Percentiles rank a stretch among this genome's conserved stretches.
phyloP scores from a whole-genome alignment of 1,284 basidiomycete species.

The Chiua sp. region DNA sequence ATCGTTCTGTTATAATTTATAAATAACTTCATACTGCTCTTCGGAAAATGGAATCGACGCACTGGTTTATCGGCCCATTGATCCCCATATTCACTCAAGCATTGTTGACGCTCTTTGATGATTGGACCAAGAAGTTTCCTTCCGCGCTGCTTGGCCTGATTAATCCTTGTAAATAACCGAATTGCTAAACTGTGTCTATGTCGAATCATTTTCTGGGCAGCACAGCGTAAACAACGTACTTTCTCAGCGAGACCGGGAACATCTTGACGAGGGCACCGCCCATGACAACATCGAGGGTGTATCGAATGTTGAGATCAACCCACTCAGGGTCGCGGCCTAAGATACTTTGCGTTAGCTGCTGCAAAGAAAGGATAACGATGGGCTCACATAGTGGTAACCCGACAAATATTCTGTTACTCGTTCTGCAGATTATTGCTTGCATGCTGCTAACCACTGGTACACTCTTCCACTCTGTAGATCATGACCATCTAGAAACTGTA shows the following conservation, averaged over 20 bases:
- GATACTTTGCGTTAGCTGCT: neutral
- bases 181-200: neutral
- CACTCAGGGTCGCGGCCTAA: conserved; percentile 48
- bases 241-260: conserved; percentile 44
- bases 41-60: conserved; percentile 5
- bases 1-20: conserved; percentile 38
- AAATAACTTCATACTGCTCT: neutral
- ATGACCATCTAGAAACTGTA: neutral
- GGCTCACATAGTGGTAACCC: conserved; percentile 45
- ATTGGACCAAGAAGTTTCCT: conserved; percentile 40
- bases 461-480: conserved; percentile 36
- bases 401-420: conserved; percentile 45
- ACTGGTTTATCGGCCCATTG: conserved; percentile 47
- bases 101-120: conserved; percentile 41
- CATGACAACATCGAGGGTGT: conserved; percentile 38
- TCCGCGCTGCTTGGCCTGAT: conserved; percentile 7
- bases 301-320: conserved; percentile 39
- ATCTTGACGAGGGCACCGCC: conserved; percentile 31
- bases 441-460: conserved; percentile 24
- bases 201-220: neutral
- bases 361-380: neutral
- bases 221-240: conserved; percentile 31
- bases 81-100: conserved; percentile 37
- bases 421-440: conserved; percentile 36
- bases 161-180: conserved; percentile 28